Evolutionary conservation across 805 yeast genomes (phyloP), one percentile per base, ranked within the genome.

Genomic region (Deakozyma indianensis): DNA sequence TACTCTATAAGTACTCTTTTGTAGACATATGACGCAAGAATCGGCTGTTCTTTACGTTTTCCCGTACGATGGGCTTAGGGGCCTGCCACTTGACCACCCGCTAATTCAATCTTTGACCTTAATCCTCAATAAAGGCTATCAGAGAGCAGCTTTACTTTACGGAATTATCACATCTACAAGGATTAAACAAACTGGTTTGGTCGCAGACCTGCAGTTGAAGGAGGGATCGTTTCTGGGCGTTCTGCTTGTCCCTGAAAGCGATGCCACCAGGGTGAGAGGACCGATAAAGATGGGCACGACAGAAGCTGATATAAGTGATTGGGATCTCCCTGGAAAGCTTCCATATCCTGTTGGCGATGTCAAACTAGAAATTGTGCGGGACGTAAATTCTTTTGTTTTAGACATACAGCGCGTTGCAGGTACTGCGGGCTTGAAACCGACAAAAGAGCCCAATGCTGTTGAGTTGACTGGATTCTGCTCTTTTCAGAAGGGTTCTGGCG

Each of bases 291-390:
- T 32, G 38, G 38, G 7, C 16, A 20, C 11, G 5, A 14, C 38
- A 14, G 38, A 5, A n/a, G 11, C 38, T 11, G 18, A 14, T 5
- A n/a, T n/a, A 14, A 20, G 18, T 32, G 38, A 32, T n/a, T 32
- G 38, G 38, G 38, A 32, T 32, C 38, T 32, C 20, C 38, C 38
- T 11, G 38, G 38, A 32, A 32, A 32, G 38, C 16, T 32, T n/a
- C 18, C 11, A 7, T 32, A 9, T n/a, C 18, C 11, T 5, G 20
- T n/a, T 4, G 9, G 20, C 18, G 38, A 32, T 32, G 16, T 32
- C 18, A n/a, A n/a, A 9, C 38, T 32, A n/a, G 38, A 32, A 32
- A 32, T 32, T 32, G 38, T 32, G 18, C 5, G 5, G 4, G 38
- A 32, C 38, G 4, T 32, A 5, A 14, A 14, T 5, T 11, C 38